These are phyloP conservation scores for Phialocephala subalpina DNA, from an alignment of 2,329 filamentous ascomycete species.

Conservation along the genomic window DNA sequence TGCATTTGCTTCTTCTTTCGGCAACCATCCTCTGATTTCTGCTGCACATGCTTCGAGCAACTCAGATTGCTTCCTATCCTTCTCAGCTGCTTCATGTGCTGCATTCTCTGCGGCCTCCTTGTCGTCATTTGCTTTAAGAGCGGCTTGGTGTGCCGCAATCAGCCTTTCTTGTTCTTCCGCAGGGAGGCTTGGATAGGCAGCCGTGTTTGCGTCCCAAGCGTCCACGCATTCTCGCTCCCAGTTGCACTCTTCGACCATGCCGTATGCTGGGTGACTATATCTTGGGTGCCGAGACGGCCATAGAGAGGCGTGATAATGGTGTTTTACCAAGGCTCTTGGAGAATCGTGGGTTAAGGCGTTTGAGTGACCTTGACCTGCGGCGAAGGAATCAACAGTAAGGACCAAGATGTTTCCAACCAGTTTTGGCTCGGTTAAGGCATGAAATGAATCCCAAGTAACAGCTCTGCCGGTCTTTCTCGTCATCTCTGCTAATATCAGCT, in stretches of 20 bases:
- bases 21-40: slow-evolving; percentile 10
- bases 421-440: slow-evolving; percentile 71
- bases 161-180: slow-evolving; percentile 64
- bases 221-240: slow-evolving; percentile 71
- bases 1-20: too few species aligned
- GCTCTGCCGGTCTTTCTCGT: slow-evolving; percentile 52
- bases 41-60: slow-evolving; percentile 16
- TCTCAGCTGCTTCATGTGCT: slow-evolving; percentile 11
- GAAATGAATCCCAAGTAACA: slow-evolving; percentile 70
- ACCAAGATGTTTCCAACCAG: slow-evolving; percentile 71
- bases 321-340: slow-evolving; percentile 71
- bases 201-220: slow-evolving; percentile 71
- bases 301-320: slow-evolving; percentile 78
- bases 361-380: slow-evolving; percentile 76
- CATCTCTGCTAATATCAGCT: slow-evolving; percentile 71
- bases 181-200: slow-evolving; percentile 63
- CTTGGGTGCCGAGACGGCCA: slow-evolving; percentile 74
- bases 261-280: slow-evolving; percentile 72
- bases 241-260: slow-evolving; percentile 75
- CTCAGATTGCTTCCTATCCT: slow-evolving; percentile 11
- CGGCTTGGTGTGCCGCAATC: slow-evolving; percentile 29
- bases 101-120: slow-evolving; percentile 32
- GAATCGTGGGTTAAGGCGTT: slow-evolving; percentile 75
- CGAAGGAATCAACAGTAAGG: slow-evolving; percentile 75
- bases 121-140: slow-evolving; percentile 10